Conservation (phyloP, 805 yeast species). For the Ogataea saltuana region DNA sequence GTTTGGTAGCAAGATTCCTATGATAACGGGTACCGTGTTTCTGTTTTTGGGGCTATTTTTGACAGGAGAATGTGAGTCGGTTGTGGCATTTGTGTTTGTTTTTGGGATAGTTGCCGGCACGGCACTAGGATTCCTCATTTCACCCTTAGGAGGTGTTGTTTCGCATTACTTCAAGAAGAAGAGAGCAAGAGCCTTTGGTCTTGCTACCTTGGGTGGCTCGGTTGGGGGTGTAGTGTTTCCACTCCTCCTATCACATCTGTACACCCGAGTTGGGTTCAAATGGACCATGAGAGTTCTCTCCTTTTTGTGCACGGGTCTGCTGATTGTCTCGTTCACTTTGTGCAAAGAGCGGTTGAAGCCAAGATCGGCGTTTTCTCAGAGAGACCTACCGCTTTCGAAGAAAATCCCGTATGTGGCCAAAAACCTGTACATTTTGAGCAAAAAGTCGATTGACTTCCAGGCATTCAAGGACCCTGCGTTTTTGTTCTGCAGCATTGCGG, state of each 20-base stretch:
- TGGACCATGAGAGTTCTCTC: conserved; percentile 61
- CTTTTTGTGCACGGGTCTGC: conserved; percentile 28
- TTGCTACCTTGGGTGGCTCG: conserved; percentile 55
- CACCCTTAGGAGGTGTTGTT: conserved; percentile 47
- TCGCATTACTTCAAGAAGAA: conserved; percentile 46
- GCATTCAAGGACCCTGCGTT: conserved; percentile 42
- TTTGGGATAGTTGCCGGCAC: conserved; percentile 42
- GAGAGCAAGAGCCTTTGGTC: conserved; percentile 40
- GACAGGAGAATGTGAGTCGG: conserved; percentile 43
- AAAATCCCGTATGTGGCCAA: conserved; percentile 10
- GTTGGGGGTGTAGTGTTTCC: conserved; percentile 68
- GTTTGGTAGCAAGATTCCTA: conserved; percentile 47
- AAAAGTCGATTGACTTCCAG: conserved; percentile 30
- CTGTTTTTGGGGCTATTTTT: conserved; percentile 52
- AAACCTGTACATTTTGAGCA: conserved; percentile 18
- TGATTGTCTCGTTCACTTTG: conserved; percentile 32
- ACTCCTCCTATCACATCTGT: conserved; percentile 47
- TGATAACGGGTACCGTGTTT: conserved; percentile 43
- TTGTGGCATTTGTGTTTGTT: conserved; percentile 43
- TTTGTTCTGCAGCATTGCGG: conserved; percentile 40
- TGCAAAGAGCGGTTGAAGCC: conserved; percentile 39
- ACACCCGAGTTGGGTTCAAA: conserved; percentile 51
- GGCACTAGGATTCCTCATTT: conserved; percentile 45
- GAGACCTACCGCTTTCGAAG: conserved; percentile 9
- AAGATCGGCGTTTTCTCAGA: conserved; percentile 12